A percentile compares a stretch with the other conserved stretches of the same genome.
Evolutionary conservation across 345 rosid genomes (phyloP).

Genomic region (Moricandia moricandioides): DNA sequence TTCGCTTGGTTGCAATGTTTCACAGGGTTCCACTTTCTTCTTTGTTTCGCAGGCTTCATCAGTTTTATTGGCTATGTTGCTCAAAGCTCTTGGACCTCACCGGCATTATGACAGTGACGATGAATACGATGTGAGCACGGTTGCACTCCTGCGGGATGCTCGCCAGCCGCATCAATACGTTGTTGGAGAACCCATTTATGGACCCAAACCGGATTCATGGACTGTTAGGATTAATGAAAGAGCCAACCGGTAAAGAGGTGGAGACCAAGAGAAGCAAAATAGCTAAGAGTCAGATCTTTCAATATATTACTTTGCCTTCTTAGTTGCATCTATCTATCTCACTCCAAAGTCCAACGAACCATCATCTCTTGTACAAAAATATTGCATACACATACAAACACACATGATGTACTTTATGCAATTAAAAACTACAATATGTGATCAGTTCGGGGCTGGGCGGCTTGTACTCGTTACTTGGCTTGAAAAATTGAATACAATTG

Average conservation of each 20-base stretch:
- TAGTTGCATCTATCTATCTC: not conserved
- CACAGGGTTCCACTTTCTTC: not conserved
- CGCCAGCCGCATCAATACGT: conserved; percentile 56
- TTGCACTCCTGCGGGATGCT: conserved; percentile 61
- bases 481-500: too few relatives aligned
- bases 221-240: conserved; percentile 54
- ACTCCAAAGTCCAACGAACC: not conserved
- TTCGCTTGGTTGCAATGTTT: not conserved
- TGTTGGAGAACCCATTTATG: conserved; percentile 61
- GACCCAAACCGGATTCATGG: conserved; percentile 54
- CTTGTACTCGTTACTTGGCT: too few relatives aligned
- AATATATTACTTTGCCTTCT: conserved; percentile 5
- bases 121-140: conserved; percentile 54
- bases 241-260: conserved; percentile 30
- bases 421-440: not conserved
- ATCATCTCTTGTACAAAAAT: not conserved
- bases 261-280: conserved; percentile 12
- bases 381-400: not conserved
- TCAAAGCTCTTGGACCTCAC: conserved; percentile 77
- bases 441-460: not conserved
- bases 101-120: conserved; percentile 70
- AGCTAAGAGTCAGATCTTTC: not conserved
- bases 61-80: conserved; percentile 58
- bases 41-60: conserved; percentile 53
- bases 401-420: not conserved